Percentiles rank a stretch among this genome's conserved stretches.
Conservation (phyloP, 2,329 filamentous ascomycete genomes). For the Alternaria longipes region DNA sequence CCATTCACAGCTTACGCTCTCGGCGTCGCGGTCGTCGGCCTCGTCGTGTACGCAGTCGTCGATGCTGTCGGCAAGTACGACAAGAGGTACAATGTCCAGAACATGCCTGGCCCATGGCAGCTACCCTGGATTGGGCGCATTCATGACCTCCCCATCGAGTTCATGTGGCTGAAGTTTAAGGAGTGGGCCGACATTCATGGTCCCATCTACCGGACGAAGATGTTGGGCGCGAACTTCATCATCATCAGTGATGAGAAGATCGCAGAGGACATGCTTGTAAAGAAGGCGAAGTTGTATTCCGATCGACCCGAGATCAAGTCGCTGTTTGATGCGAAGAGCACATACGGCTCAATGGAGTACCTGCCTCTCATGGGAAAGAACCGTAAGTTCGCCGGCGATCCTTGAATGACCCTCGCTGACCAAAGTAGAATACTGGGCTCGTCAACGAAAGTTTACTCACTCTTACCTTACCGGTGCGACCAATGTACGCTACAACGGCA, state of each 20-base stretch:
- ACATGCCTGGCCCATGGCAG: constrained; percentile 54
- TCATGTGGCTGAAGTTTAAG: constrained; percentile 63
- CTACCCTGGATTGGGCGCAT: constrained; percentile 50
- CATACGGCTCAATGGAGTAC: constrained; percentile 65
- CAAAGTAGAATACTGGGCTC: constrained; percentile 61
- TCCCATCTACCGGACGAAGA: constrained; percentile 50
- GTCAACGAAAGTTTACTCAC: constrained; percentile 64
- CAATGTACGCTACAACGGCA: constrained; percentile 56
- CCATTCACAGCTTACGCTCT: constrained; percentile 50
- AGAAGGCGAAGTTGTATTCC: constrained; percentile 62
- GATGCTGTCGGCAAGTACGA: constrained; percentile 50
- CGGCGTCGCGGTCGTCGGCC: constrained; percentile 50
- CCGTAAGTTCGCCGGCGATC: constrained; percentile 49
- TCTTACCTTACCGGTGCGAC: constrained; percentile 59
- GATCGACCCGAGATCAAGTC: constrained; percentile 62
- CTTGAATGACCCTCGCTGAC: constrained; percentile 18
- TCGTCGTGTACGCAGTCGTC: constrained; percentile 47
- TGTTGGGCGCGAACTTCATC: constrained; percentile 56
- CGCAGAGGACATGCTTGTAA: constrained; percentile 63
- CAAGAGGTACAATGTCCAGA: constrained; percentile 47
- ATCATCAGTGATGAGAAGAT: constrained; percentile 63
- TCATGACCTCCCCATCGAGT: constrained; percentile 49
- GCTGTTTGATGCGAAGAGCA: constrained; percentile 64
- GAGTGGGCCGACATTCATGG: constrained; percentile 49
- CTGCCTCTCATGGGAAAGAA: constrained; percentile 66